Evolutionary conservation across 148 eudicot genomes (phyloP).

Genomic region (Cornus kousa): DNA sequence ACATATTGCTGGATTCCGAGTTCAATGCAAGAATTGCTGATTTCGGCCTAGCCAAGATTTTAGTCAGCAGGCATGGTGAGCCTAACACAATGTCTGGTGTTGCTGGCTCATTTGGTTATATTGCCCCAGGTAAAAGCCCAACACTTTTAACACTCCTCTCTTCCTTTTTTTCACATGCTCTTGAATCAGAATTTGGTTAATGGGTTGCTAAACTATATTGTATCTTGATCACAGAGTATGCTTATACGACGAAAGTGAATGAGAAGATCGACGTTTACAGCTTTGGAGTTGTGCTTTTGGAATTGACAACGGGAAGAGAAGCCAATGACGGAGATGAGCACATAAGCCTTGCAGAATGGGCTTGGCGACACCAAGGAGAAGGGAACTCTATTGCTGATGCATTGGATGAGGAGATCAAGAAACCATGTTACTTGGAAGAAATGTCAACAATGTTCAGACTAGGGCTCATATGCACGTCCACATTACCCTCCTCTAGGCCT

Average conservation of each 20-base stretch:
- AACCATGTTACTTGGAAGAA: slow-evolving; percentile 33
- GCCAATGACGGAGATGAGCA: slow-evolving; percentile 43
- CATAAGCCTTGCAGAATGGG: slow-evolving; percentile 57
- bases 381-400: slow-evolving; percentile 28
- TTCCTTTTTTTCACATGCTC: neutral
- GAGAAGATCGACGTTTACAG: slow-evolving; percentile 63
- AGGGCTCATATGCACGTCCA: slow-evolving; percentile 54
- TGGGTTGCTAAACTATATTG: neutral
- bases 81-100: slow-evolving; percentile 55
- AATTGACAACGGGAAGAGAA: slow-evolving; percentile 55
- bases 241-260: slow-evolving; percentile 43
- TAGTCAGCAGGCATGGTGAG: slow-evolving; percentile 38
- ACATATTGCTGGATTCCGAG: slow-evolving; percentile 62
- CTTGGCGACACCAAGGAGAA: slow-evolving; percentile 46
- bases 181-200: neutral
- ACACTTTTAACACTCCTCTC: neutral
- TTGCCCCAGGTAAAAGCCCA: slow-evolving; percentile 32
- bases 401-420: slow-evolving; percentile 34
- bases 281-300: slow-evolving; percentile 62
- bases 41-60: slow-evolving; percentile 61
- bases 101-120: slow-evolving; percentile 79
- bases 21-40: slow-evolving; percentile 71
- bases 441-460: slow-evolving; percentile 47
- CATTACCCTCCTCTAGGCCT: slow-evolving; percentile 47
- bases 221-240: slow-evolving; percentile 36